Conservation (phyloP, 306 rosid species). For the Trifolium dubium region DNA sequence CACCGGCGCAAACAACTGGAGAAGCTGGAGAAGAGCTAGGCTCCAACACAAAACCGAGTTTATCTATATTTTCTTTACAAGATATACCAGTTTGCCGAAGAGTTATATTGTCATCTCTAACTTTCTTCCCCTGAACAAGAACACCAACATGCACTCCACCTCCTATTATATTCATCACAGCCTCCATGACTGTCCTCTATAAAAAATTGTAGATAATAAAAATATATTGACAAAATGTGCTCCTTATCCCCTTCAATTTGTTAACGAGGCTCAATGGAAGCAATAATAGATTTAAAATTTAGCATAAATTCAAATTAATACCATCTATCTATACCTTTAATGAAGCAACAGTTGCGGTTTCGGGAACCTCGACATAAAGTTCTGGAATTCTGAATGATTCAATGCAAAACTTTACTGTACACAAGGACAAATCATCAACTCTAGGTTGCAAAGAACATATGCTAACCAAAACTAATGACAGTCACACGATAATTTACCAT, state of each 20-base stretch:
- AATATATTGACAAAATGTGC: conserved; percentile 10
- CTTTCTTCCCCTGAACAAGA: conserved; percentile 72
- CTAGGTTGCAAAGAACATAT: conserved; percentile 39
- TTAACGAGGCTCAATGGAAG: conserved; percentile 10
- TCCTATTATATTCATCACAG: conserved; percentile 72
- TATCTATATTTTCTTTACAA: conserved; percentile 70
- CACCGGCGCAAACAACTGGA: conserved; percentile 49
- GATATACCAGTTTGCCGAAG: conserved; percentile 82
- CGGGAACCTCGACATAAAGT: conserved; percentile 82
- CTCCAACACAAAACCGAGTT: conserved; percentile 78
- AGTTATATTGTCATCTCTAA: conserved; percentile 78
- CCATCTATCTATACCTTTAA: conserved; percentile 64
- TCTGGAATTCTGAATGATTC: conserved; percentile 89
- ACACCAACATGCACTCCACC: conserved; percentile 78
- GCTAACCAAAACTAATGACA: conserved; percentile 23
- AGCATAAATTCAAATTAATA: neutral
- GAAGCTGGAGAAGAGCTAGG: conserved; percentile 58
- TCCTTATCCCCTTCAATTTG: conserved; percentile 7
- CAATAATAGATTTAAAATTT: neutral
- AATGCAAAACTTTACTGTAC: conserved; percentile 84
- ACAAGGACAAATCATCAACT: conserved; percentile 42
- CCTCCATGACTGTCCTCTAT: conserved; percentile 86
- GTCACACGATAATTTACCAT: conserved; percentile 54
- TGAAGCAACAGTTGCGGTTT: conserved; percentile 81
- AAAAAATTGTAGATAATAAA: conserved; percentile 24